Conservation (phyloP, 768 basidiomycete genomes). For the Psilocybe subaeruginosa region DNA sequence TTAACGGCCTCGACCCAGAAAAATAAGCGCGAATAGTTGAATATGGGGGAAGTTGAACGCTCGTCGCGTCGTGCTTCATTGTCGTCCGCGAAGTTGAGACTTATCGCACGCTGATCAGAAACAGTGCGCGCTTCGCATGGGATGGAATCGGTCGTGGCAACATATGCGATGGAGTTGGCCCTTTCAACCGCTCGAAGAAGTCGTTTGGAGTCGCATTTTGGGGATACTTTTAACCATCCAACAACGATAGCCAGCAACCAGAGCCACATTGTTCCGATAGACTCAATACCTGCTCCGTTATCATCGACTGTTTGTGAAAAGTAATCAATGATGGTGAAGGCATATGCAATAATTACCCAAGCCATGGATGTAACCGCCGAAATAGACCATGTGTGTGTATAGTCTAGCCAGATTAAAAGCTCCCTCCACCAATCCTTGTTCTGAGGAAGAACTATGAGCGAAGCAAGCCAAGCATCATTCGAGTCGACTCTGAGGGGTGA, state of each 20-base stretch:
- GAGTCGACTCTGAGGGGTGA: slow-evolving; percentile 36
- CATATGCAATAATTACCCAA: slow-evolving; percentile 49
- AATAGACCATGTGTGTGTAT: slow-evolving; percentile 39
- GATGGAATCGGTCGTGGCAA: slow-evolving; percentile 10
- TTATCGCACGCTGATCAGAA: neutral
- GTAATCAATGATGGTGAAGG: slow-evolving; percentile 40
- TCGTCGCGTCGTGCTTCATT: slow-evolving; percentile 13
- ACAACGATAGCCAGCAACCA: slow-evolving; percentile 46
- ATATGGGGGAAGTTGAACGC: slow-evolving; percentile 21
- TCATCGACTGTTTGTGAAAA: slow-evolving; percentile 29
- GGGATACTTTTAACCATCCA: slow-evolving; percentile 44
- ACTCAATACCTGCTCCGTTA: slow-evolving; percentile 39
- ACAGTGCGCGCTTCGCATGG: neutral
- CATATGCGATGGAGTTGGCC: slow-evolving; percentile 30
- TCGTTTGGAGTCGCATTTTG: slow-evolving; percentile 37
- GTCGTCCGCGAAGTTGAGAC: neutral
- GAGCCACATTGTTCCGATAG: slow-evolving; percentile 36
- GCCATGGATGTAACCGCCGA: slow-evolving; percentile 39
- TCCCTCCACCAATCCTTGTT: slow-evolving; percentile 47
- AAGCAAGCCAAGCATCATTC: slow-evolving; percentile 32
- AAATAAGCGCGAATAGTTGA: slow-evolving; percentile 25
- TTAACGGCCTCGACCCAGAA: slow-evolving; percentile 14
- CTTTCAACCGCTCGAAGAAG: slow-evolving; percentile 29
- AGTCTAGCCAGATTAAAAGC: slow-evolving; percentile 34
- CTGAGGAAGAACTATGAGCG: slow-evolving; percentile 42